Conservation (phyloP, 1,284 basidiomycete species). For the Ustilago loliicola region DNA sequence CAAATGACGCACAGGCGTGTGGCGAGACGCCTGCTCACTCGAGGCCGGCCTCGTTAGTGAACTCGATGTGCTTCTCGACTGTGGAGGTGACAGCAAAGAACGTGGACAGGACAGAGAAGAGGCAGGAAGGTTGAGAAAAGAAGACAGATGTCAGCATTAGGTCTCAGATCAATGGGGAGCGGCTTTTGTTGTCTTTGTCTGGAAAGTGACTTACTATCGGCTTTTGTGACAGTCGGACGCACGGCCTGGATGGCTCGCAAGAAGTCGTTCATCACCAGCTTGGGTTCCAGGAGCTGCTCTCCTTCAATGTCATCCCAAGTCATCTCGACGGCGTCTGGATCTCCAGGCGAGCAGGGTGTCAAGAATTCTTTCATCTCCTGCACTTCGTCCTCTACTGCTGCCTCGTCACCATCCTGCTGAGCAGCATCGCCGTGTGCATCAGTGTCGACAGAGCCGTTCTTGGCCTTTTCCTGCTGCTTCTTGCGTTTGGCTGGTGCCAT, state of each 20-base stretch:
- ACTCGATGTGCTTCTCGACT: slow-evolving; percentile 84
- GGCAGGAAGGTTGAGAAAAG: neutral
- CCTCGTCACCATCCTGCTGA: slow-evolving; percentile 37
- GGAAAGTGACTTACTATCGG: slow-evolving; percentile 77
- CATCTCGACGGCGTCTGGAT: slow-evolving; percentile 86
- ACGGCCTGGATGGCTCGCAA: slow-evolving; percentile 84
- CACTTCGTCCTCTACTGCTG: slow-evolving; percentile 67
- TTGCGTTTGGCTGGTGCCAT: slow-evolving; percentile 62
- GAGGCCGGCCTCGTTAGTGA: slow-evolving; percentile 82
- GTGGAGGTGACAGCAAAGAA: slow-evolving; percentile 12
- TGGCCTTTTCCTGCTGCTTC: slow-evolving; percentile 42
- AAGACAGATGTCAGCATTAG: neutral
- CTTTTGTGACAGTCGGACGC: slow-evolving; percentile 87
- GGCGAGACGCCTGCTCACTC: slow-evolving; percentile 40
- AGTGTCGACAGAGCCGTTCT: slow-evolving; percentile 47
- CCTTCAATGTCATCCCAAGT: slow-evolving; percentile 91
- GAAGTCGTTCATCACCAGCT: slow-evolving; percentile 78
- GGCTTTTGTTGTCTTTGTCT: neutral
- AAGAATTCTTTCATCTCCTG: slow-evolving; percentile 74
- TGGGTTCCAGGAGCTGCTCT: slow-evolving; percentile 81
- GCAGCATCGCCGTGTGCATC: slow-evolving; percentile 46
- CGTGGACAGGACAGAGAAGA: neutral
- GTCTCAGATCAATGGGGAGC: neutral
- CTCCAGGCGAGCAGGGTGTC: slow-evolving; percentile 96
- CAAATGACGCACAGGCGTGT: neutral